These are phyloP conservation scores for Hippophae gyantsensis DNA, from an alignment of 306 rosid genomes.

Conservation along the genomic window DNA sequence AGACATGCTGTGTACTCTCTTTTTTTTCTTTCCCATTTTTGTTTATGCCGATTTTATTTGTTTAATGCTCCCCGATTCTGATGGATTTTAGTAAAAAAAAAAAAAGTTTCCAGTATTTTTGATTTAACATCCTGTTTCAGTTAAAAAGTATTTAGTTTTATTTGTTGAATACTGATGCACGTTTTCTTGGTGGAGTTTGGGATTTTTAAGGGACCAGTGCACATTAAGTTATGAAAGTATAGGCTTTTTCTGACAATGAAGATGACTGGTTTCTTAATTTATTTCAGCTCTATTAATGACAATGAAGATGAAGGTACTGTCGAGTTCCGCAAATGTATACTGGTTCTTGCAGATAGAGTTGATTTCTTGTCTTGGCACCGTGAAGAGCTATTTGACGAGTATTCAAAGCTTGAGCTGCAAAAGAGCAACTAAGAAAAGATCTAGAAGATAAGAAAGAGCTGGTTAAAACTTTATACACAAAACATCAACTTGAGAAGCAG, in stretches of 20 bases:
- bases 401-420: conserved; percentile 52
- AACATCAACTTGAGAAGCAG: conserved; percentile 96
- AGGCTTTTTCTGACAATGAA: conserved; percentile 9
- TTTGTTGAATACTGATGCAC: too few species aligned
- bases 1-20: too few species aligned
- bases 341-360: conserved; percentile 65
- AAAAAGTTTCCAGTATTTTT: too few species aligned
- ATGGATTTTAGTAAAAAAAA: too few species aligned
- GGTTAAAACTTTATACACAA: conserved; percentile 69
- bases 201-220: not conserved
- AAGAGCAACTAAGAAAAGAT: conserved; percentile 71
- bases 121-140: too few species aligned
- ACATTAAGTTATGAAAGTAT: not conserved
- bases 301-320: conserved; percentile 76
- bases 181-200: too few species aligned
- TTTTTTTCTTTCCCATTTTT: too few species aligned
- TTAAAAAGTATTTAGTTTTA: too few species aligned
- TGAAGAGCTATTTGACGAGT: conserved; percentile 70
- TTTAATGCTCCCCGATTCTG: too few species aligned
- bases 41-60: too few species aligned
- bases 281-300: conserved; percentile 65
- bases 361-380: conserved; percentile 65
- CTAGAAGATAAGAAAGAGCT: conserved; percentile 73
- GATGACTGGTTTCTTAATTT: conserved; percentile 17
- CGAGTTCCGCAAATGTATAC: conserved; percentile 71